Evolutionary conservation across 1,284 basidiomycete genomes (phyloP).

Genomic region (Mycocalia duriaeana): DNA sequence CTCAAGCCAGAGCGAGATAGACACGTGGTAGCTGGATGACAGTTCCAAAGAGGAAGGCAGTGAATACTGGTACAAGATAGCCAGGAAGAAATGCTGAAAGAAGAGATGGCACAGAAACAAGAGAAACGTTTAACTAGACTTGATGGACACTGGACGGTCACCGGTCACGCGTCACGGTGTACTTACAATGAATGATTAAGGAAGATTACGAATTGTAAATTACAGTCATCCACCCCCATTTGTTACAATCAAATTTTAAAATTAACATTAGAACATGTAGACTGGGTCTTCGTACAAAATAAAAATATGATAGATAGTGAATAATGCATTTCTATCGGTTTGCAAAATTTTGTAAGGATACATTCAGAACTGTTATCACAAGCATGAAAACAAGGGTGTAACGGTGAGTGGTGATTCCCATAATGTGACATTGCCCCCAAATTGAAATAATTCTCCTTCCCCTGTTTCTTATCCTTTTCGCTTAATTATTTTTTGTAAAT

Average conservation of each 20-base stretch:
- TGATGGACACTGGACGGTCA: too few relatives aligned
- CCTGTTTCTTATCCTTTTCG: neutral
- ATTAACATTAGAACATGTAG: neutral
- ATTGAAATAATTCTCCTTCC: neutral
- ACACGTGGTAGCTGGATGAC: too few relatives aligned
- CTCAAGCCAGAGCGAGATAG: too few relatives aligned
- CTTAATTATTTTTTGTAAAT: neutral
- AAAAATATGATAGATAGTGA: neutral
- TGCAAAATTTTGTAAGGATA: neutral
- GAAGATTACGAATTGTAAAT: too few relatives aligned
- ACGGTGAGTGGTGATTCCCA: neutral
- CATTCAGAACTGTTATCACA: neutral
- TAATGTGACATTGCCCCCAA: neutral
- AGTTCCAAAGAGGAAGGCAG: too few relatives aligned
- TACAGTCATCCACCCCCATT: neutral
- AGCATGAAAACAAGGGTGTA: neutral
- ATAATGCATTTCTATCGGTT: neutral
- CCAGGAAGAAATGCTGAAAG: too few relatives aligned
- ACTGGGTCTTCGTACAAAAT: neutral
- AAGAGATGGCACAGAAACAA: too few relatives aligned
- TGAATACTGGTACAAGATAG: too few relatives aligned
- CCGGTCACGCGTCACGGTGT: too few relatives aligned
- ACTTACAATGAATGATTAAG: too few relatives aligned
- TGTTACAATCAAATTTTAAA: neutral
- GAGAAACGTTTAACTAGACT: too few relatives aligned